phyloP scores from a whole-genome alignment of 2,329 filamentous ascomycete species.

The Ophiostoma novo-ulmi region DNA sequence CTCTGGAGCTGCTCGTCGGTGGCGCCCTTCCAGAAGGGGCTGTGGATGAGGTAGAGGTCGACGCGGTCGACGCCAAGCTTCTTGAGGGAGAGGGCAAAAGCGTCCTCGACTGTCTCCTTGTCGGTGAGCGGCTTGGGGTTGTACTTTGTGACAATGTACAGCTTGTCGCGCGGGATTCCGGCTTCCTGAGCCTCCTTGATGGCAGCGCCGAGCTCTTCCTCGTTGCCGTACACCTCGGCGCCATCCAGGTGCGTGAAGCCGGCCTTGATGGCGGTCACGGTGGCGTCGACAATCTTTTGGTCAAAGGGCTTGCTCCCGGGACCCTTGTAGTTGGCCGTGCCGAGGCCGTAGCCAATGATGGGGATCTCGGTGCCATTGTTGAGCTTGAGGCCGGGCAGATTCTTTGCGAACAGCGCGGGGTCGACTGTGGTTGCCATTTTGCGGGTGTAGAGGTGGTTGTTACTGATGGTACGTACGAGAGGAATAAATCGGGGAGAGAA shows the following conservation, averaged over 20 bases:
- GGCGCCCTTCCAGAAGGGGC: conserved; percentile 48
- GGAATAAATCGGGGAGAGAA: background rate
- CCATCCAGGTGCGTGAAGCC: conserved; percentile 71
- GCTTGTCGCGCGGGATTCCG: conserved; percentile 58
- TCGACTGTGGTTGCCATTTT: conserved; percentile 22
- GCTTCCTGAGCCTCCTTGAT: conserved; percentile 63
- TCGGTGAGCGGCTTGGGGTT: conserved; percentile 32
- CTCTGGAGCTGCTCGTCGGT: conserved; percentile 50
- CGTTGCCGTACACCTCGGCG: conserved; percentile 63
- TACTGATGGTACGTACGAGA: background rate
- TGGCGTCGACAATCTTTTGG: conserved; percentile 44
- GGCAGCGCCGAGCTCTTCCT: conserved; percentile 65
- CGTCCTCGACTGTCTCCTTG: conserved; percentile 40
- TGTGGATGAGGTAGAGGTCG: conserved; percentile 64
- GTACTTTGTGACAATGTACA: conserved; percentile 64
- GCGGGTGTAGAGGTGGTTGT: background rate
- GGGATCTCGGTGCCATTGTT: conserved; percentile 71
- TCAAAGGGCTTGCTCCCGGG: conserved; percentile 46
- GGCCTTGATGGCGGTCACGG: conserved; percentile 60
- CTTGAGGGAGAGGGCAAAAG: conserved; percentile 55
- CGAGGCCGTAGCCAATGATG: conserved; percentile 67
- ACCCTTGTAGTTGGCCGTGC: conserved; percentile 61
- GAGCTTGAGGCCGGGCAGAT: conserved; percentile 58
- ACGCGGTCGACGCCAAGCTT: conserved; percentile 66
- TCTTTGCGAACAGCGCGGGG: conserved; percentile 21